Conservation (phyloP, 2,329 filamentous ascomycete species). For the Alternaria conjuncta region DNA sequence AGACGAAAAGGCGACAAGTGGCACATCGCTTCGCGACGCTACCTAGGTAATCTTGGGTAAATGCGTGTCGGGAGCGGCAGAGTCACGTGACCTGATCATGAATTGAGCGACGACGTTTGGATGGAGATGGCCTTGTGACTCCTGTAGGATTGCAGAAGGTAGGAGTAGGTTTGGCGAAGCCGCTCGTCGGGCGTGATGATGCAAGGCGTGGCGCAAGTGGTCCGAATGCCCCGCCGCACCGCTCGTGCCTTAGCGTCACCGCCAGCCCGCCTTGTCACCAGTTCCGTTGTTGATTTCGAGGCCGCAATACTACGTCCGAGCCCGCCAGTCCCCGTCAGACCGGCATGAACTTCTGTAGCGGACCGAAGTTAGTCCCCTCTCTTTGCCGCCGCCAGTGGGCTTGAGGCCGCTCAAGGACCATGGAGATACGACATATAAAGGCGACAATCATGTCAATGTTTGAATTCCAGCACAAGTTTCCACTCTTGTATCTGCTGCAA, state of each 20-base stretch:
- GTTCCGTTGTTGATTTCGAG: neutral
- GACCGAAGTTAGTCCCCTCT: neutral
- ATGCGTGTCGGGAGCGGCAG: neutral
- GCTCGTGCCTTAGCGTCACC: conserved; percentile 30
- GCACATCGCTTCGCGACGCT: neutral
- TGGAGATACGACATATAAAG: neutral
- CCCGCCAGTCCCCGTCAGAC: conserved; percentile 1
- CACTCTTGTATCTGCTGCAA: neutral
- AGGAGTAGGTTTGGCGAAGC: neutral
- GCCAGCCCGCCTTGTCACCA: conserved; percentile 2
- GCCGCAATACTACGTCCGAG: neutral
- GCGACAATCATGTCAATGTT: neutral
- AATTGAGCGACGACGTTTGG: neutral
- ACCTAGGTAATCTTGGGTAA: neutral
- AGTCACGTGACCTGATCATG: neutral
- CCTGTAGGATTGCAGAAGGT: neutral
- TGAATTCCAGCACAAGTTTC: neutral
- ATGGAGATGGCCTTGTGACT: neutral
- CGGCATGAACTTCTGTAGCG: neutral
- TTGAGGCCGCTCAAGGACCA: neutral
- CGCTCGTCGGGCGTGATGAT: neutral
- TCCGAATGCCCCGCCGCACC: conserved; percentile 16
- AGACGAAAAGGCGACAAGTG: neutral
- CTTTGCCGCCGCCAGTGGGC: neutral
- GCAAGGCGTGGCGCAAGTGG: conserved; percentile 12